Percentiles rank a stretch among this genome's conserved stretches.
These are phyloP conservation scores for Fistulina hepatica DNA, from an alignment of 1,284 basidiomycete species.

Conservation along the genomic window DNA sequence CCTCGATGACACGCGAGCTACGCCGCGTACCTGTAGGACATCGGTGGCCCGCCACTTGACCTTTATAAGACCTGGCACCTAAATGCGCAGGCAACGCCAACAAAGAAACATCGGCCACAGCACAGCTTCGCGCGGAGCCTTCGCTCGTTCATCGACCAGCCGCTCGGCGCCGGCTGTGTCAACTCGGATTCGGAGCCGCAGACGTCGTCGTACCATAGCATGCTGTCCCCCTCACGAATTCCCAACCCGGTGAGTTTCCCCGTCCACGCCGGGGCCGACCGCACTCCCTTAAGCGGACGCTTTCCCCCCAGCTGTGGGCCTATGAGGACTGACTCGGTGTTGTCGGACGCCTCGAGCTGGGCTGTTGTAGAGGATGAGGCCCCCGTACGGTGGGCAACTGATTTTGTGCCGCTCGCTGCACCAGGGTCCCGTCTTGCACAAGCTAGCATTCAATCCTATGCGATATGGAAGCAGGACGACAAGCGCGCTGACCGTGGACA, in stretches of 20 bases:
- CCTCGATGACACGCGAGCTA: constrained; percentile 14
- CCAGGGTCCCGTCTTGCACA: constrained; percentile 52
- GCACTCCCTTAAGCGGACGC: constrained; percentile 26
- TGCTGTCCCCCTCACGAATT: constrained; percentile 1
- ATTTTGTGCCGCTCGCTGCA: constrained; percentile 63
- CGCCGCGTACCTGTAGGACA: constrained; percentile 15
- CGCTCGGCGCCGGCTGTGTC: constrained; percentile 8
- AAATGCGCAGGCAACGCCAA: constrained; percentile 38
- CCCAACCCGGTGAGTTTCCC: constrained; percentile 4
- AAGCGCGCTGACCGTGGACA: constrained; percentile 42
- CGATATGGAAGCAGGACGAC: constrained; percentile 49
- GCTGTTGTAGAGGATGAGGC: constrained; percentile 58
- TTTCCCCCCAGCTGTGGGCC: constrained; percentile 17
- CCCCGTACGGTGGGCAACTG: constrained; percentile 69
- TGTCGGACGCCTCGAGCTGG: constrained; percentile 31
- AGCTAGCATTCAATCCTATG: constrained; percentile 50
- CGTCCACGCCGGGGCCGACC: constrained; percentile 18
- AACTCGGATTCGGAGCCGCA: constrained; percentile 1
- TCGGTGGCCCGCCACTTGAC: constrained; percentile 49
- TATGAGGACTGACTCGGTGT: neutral
- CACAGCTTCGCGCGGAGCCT: constrained; percentile 51
- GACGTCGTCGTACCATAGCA: neutral
- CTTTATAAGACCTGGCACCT: constrained; percentile 41
- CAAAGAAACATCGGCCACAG: constrained; percentile 45
- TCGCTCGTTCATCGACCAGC: constrained; percentile 42